Conservation (phyloP, 2,329 filamentous ascomycete species). For the Rhinocladiella similis region DNA sequence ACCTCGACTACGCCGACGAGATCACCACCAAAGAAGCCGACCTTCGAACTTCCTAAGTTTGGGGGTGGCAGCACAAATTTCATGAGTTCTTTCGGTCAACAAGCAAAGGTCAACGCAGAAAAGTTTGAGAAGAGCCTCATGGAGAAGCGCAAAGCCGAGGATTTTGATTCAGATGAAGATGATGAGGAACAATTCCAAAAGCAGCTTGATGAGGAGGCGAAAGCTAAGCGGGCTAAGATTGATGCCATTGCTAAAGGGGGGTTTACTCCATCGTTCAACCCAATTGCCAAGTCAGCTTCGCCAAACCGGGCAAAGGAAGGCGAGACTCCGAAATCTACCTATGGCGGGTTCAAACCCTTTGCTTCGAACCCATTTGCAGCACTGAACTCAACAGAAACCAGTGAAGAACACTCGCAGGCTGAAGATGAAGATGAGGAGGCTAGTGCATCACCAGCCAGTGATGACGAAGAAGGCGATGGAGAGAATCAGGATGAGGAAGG, state of each 20-base stretch:
- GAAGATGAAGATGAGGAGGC: slow-evolving; percentile 21
- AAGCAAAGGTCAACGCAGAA: slow-evolving; percentile 37
- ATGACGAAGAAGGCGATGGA: slow-evolving; percentile 18
- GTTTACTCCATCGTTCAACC: slow-evolving; percentile 25
- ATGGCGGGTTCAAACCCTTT: slow-evolving; percentile 10
- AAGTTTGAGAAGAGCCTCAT: slow-evolving; percentile 45
- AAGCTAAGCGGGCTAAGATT: slow-evolving; percentile 45
- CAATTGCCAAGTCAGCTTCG: slow-evolving; percentile 4
- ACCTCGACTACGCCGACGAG: slow-evolving; percentile 28
- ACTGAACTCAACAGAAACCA: slow-evolving; percentile 4
- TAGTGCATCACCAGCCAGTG: slow-evolving; percentile 17
- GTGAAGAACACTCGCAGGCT: slow-evolving; percentile 3
- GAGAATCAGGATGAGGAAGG: slow-evolving; percentile 17
- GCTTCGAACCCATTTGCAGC: slow-evolving; percentile 18
- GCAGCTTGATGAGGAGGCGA: slow-evolving; percentile 46
- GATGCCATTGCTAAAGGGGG: slow-evolving; percentile 38
- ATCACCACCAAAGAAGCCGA: slow-evolving; percentile 26
- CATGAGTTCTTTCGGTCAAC: slow-evolving; percentile 43
- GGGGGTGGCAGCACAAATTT: slow-evolving; percentile 37
- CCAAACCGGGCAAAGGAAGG: slow-evolving; percentile 24
- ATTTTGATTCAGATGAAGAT: slow-evolving; percentile 54
- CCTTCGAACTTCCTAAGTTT: slow-evolving; percentile 37
- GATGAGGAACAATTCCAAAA: slow-evolving; percentile 52
- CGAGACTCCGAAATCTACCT: neutral
- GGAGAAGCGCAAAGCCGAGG: slow-evolving; percentile 50